Percentiles rank a stretch among this genome's conserved stretches.
Conservation (phyloP, 495 filamentous ascomycete species). For the Penicillium malachiteum region DNA sequence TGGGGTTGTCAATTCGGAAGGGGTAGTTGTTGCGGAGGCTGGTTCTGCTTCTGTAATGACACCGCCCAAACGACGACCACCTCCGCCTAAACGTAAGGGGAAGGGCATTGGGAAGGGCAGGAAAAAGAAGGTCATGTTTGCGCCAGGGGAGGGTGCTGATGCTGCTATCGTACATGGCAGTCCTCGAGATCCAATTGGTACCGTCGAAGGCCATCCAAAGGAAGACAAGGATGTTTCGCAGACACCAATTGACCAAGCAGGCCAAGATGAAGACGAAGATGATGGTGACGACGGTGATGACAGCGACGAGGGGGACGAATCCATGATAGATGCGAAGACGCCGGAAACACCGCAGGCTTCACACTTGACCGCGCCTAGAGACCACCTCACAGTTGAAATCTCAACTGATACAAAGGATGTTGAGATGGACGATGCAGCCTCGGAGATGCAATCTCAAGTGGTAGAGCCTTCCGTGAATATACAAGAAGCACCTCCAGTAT, state of each 20-base stretch:
- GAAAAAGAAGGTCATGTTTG: conserved; percentile 63
- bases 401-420: conserved; percentile 22
- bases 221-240: conserved; percentile 39
- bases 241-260: conserved; percentile 37
- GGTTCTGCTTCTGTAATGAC: conserved; percentile 41
- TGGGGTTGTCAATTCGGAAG: conserved; percentile 59
- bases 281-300: conserved; percentile 52
- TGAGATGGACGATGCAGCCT: conserved; percentile 25
- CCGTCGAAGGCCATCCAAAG: conserved; percentile 14
- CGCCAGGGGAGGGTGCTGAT: conserved; percentile 43
- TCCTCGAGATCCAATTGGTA: conserved; percentile 23
- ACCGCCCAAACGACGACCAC: conserved; percentile 60
- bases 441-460: conserved; percentile 25
- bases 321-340: conserved; percentile 52
- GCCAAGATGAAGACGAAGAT: conserved; percentile 46
- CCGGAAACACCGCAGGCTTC: conserved; percentile 36
- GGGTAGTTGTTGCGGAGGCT: conserved; percentile 58
- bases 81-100: conserved; percentile 73
- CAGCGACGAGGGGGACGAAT: conserved; percentile 57
- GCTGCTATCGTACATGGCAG: conserved; percentile 35
- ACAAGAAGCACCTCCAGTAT: background rate
- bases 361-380: conserved; percentile 22
- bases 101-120: conserved; percentile 67
- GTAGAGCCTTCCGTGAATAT: conserved; percentile 14
- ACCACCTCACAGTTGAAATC: conserved; percentile 18